Conservation (phyloP, 148 eudicot genomes). For the Tetragonia tetragonoides region DNA sequence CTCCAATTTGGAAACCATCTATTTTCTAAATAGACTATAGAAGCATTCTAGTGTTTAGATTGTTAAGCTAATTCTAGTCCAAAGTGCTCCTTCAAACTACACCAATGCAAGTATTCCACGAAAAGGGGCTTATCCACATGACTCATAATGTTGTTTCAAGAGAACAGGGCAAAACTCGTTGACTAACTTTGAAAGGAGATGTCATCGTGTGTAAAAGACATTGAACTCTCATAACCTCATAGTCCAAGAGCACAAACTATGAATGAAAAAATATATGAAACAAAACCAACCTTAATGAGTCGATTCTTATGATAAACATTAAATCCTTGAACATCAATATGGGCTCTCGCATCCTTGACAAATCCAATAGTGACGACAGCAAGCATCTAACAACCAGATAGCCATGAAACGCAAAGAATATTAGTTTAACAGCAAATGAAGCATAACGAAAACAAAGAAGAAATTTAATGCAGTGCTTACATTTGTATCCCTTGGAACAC, state of each 20-base stretch:
- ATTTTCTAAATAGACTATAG: neutral
- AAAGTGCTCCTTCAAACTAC: neutral
- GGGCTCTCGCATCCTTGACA: constrained; percentile 83
- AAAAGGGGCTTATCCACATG: neutral
- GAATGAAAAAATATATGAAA: neutral
- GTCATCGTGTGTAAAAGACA: neutral
- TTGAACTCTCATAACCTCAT: neutral
- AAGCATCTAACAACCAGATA: constrained; percentile 53
- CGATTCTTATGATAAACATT: constrained; percentile 97
- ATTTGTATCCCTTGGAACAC: constrained; percentile 54
- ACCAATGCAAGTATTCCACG: neutral
- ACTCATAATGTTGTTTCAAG: neutral
- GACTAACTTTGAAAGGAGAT: neutral
- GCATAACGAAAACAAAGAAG: constrained; percentile 8
- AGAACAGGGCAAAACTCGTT: neutral
- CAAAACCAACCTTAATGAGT: constrained; percentile 71
- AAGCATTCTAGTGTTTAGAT: neutral
- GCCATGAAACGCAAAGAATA: neutral
- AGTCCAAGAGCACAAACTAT: neutral
- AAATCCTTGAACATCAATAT: constrained; percentile 96
- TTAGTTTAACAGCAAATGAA: constrained; percentile 5
- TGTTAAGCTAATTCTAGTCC: neutral
- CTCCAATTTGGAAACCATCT: neutral
- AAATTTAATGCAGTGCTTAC: constrained; percentile 35
- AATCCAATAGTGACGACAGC: constrained; percentile 87